These are phyloP conservation scores for Akanthomyces uredinophilus DNA, from an alignment of 2,329 filamentous ascomycete species.

Conservation along the genomic window DNA sequence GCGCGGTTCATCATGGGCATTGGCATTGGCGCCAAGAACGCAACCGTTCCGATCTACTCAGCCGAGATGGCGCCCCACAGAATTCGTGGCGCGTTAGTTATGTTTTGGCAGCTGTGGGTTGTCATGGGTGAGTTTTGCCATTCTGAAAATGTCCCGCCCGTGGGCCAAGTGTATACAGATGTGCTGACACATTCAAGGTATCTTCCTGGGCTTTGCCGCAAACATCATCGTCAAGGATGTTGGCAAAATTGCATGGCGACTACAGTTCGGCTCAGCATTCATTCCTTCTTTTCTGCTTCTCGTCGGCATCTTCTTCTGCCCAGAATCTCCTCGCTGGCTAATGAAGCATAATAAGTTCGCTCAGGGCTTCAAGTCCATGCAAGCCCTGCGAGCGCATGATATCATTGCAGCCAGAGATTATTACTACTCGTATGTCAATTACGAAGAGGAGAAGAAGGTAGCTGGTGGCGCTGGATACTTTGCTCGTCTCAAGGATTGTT, in stretches of 20 bases:
- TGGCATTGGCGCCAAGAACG: conserved; percentile 61
- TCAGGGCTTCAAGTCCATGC: conserved; percentile 52
- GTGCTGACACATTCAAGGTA: conserved; percentile 38
- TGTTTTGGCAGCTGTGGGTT: conserved; percentile 60
- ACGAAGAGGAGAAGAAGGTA: conserved; percentile 27
- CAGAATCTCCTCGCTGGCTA: conserved; percentile 58
- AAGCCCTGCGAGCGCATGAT: conserved; percentile 42
- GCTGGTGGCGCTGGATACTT: conserved; percentile 27
- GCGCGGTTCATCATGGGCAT: conserved; percentile 64
- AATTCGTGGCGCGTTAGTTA: conserved; percentile 68
- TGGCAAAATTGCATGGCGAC: conserved; percentile 52
- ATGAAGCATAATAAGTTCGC: conserved; percentile 57
- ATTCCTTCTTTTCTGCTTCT: conserved; percentile 46
- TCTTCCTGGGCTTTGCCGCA: conserved; percentile 45
- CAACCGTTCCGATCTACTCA: conserved; percentile 64
- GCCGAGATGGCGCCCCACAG: conserved; percentile 64
- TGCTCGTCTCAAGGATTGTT: conserved; percentile 45
- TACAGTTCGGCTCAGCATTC: conserved; percentile 58
- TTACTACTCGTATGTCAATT: conserved; percentile 42
- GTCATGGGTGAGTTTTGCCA: conserved; percentile 17
- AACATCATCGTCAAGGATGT: conserved; percentile 50
- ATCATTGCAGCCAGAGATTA: conserved; percentile 54
- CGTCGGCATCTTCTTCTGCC: conserved; percentile 57
- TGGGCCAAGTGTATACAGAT: conserved; percentile 7
- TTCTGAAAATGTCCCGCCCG: not conserved